These are phyloP conservation scores for Cenchrus americanus DNA, from an alignment of 176 grass and related monocot species.

Conservation along the genomic window DNA sequence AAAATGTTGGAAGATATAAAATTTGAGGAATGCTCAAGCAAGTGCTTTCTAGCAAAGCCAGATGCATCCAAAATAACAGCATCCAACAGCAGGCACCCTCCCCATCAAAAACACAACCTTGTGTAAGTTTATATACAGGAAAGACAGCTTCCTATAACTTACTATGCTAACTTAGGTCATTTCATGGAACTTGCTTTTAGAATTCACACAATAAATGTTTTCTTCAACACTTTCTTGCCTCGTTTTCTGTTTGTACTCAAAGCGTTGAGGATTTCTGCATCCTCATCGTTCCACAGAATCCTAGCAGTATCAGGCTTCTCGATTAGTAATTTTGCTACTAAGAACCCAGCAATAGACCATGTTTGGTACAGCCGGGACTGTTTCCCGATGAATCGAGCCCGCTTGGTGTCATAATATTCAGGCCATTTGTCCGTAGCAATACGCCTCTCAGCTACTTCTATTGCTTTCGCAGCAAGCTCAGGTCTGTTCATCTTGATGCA, in stretches of 20 bases:
- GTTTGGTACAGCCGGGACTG: conserved; percentile 79
- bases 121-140: conserved; percentile 57
- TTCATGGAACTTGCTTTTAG: not conserved
- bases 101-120: conserved; percentile 37
- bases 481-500: conserved; percentile 88
- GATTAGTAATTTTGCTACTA: conserved; percentile 73
- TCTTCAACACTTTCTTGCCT: conserved; percentile 82
- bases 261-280: conserved; percentile 80
- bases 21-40: conserved; percentile 22
- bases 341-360: conserved; percentile 82
- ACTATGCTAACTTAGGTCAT: conserved; percentile 29
- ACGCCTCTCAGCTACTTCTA: conserved; percentile 73
- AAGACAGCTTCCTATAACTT: conserved; percentile 37
- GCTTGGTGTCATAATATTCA: conserved; percentile 88
- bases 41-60: conserved; percentile 45
- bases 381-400: conserved; percentile 81
- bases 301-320: conserved; percentile 84
- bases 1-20: conserved; percentile 13
- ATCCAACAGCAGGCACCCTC: conserved; percentile 40
- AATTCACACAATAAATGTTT: conserved; percentile 75
- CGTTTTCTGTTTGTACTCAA: conserved; percentile 71
- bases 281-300: conserved; percentile 85
- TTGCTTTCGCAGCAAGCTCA: conserved; percentile 78
- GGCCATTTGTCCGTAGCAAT: conserved; percentile 81
- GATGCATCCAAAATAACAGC: conserved; percentile 67